These are phyloP conservation scores for Epichloe elymi DNA, from an alignment of 2,329 filamentous ascomycete species.

Conservation along the genomic window DNA sequence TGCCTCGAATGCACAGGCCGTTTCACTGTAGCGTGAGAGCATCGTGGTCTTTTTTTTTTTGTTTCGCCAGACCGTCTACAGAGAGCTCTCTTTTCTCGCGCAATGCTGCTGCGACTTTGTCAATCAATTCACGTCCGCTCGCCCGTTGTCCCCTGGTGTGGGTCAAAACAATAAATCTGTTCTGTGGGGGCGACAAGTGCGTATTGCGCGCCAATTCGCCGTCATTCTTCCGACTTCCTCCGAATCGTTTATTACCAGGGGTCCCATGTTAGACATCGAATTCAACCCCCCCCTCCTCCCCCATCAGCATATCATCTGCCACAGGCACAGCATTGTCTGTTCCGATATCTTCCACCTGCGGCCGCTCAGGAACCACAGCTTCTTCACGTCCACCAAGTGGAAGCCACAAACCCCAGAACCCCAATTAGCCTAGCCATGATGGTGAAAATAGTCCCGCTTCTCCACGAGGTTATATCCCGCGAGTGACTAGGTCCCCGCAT, in stretches of 20 bases:
- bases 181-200: background rate
- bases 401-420: no score
- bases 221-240: constrained; percentile 1
- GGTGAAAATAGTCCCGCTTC: no score
- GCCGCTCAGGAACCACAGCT: background rate
- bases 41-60: background rate
- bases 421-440: no score
- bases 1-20: no score
- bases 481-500: no score
- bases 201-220: background rate
- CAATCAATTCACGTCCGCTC: background rate
- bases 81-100: no score
- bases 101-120: background rate
- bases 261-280: background rate
- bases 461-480: no score
- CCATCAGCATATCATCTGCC: no score
- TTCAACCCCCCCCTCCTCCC: no score
- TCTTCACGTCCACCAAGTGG: background rate
- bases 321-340: background rate
- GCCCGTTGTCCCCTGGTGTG: no score
- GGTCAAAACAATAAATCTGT: no score
- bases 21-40: constrained; percentile 1
- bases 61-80: background rate
- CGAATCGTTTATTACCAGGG: background rate
- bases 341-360: background rate